A percentile compares a stretch with the other conserved stretches of the same genome.
phyloP scores from a whole-genome alignment of 2,329 filamentous ascomycete genomes.

The Epichloe scottii region DNA sequence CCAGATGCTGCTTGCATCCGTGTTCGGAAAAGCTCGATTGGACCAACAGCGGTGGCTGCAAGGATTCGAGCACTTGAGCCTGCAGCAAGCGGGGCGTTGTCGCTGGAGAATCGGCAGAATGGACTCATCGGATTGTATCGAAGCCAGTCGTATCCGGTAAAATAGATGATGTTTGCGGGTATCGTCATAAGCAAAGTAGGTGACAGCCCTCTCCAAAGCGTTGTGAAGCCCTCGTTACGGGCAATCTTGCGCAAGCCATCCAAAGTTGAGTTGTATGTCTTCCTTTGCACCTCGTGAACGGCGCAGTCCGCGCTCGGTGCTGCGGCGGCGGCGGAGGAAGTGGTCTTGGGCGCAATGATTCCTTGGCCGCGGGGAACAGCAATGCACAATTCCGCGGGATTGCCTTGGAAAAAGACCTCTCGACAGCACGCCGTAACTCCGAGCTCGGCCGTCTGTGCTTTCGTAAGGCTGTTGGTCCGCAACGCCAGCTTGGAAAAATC shows the following conservation, averaged over 20 bases:
- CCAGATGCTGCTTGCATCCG: conserved; percentile 69
- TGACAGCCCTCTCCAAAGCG: conserved; percentile 87
- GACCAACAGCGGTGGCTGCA: conserved; percentile 72
- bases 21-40: conserved; percentile 89
- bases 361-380: conserved; percentile 47
- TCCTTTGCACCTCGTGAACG: conserved; percentile 73
- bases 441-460: conserved; percentile 64
- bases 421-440: conserved; percentile 92
- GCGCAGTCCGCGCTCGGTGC: conserved; percentile 60
- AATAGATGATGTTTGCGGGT: conserved; percentile 95
- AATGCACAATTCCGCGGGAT: conserved; percentile 69
- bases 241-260: conserved; percentile 92
- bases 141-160: conserved; percentile 94
- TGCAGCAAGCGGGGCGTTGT: conserved; percentile 67
- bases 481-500: conserved; percentile 44
- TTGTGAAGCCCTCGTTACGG: conserved; percentile 74
- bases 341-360: conserved; percentile 22
- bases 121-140: conserved; percentile 63
- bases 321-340: conserved; percentile 33
- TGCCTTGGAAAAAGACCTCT: conserved; percentile 93
- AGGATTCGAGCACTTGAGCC: conserved; percentile 67
- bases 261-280: conserved; percentile 78
- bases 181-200: conserved; percentile 90
- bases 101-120: conserved; percentile 51
- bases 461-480: conserved; percentile 46